Conservation (phyloP, 2,329 filamentous ascomycete species). For the Arthrobotrys pseudoclavata region DNA sequence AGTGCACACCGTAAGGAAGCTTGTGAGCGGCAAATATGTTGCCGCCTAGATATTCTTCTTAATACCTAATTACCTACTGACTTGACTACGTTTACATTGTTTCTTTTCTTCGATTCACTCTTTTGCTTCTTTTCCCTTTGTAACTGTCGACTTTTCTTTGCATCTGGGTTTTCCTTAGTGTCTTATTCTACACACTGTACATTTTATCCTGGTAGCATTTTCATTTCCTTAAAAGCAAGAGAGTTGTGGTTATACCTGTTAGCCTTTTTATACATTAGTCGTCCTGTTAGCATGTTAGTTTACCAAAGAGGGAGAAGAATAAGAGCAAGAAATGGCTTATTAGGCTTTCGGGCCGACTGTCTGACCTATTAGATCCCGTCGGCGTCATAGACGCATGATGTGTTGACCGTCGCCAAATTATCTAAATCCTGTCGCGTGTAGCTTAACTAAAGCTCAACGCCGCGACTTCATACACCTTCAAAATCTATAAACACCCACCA, state of each 20-base stretch:
- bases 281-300: constrained; percentile 22
- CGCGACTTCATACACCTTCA: constrained; percentile 12
- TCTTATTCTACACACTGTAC: constrained; percentile 51
- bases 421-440: constrained; percentile 43
- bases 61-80: constrained; percentile 52
- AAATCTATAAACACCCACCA: neutral
- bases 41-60: constrained; percentile 66
- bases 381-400: constrained; percentile 10
- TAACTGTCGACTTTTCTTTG: constrained; percentile 52
- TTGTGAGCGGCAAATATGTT: constrained; percentile 83
- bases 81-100: constrained; percentile 27
- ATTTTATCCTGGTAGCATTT: constrained; percentile 52
- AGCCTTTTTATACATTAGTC: constrained; percentile 11
- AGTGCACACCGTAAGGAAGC: constrained; percentile 76
- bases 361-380: constrained; percentile 23
- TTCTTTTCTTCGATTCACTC: neutral
- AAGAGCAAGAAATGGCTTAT: constrained; percentile 19
- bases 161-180: constrained; percentile 58
- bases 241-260: constrained; percentile 12
- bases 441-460: constrained; percentile 10
- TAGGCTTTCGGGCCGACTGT: constrained; percentile 21
- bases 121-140: constrained; percentile 3
- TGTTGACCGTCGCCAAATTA: constrained; percentile 40
- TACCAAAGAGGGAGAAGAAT: constrained; percentile 18
- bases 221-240: constrained; percentile 37